phyloP scores from a whole-genome alignment of 2,329 filamentous ascomycete genomes.

The Fusarium sp. region DNA sequence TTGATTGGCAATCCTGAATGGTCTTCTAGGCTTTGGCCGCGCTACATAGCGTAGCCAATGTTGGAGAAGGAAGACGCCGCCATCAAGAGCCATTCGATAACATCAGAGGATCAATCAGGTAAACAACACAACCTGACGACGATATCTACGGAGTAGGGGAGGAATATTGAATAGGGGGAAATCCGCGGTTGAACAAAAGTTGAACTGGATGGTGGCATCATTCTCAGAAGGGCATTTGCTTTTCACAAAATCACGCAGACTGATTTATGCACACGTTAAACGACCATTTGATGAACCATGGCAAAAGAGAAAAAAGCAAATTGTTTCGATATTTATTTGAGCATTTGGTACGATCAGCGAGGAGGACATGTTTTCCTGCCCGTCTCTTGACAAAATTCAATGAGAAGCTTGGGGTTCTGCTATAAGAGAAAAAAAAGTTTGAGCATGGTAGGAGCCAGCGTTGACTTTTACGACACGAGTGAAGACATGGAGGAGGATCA shows the following conservation, averaged over 20 bases:
- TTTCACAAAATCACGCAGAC: neutral
- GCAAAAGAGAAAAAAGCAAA: constrained; percentile 31
- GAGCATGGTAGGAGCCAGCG: constrained; percentile 37
- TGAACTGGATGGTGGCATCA: constrained; percentile 10
- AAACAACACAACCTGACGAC: neutral
- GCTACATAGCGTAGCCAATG: neutral
- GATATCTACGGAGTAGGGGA: neutral
- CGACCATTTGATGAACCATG: constrained; percentile 31
- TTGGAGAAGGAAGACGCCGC: constrained; percentile 4
- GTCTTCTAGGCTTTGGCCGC: neutral
- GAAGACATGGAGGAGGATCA: constrained; percentile 21
- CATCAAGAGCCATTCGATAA: neutral
- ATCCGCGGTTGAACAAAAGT: constrained; percentile 17
- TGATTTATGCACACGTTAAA: constrained; percentile 5
- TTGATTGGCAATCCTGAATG: neutral
- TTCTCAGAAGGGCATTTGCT: constrained; percentile 11
- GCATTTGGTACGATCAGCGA: constrained; percentile 25
- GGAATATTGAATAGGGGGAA: constrained; percentile 1
- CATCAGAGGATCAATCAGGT: neutral
- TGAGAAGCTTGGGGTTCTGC: constrained; percentile 10
- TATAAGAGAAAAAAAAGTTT: constrained; percentile 23
- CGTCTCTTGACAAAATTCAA: constrained; percentile 1
- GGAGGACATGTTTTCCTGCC: neutral
- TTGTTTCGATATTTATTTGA: constrained; percentile 4
- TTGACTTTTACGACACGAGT: constrained; percentile 30